Evolutionary conservation across 2,329 filamentous ascomycete genomes (phyloP).

Genomic region (Raffaelea deltoideospora): DNA sequence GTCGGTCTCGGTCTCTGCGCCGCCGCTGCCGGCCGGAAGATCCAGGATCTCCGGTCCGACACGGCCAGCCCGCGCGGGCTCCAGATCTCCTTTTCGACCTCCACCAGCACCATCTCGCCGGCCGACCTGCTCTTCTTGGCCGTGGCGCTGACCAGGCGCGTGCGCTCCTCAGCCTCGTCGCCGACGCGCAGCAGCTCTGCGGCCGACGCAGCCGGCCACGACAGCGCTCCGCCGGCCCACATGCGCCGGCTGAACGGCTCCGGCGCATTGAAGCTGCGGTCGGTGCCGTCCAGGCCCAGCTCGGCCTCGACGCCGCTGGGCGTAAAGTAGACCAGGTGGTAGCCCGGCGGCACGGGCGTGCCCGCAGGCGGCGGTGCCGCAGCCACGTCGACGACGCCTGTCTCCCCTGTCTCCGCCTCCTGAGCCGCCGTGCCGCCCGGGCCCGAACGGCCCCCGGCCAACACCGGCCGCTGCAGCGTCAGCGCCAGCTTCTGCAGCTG

Average conservation of each 20-base stretch:
- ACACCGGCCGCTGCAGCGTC: slow-evolving; percentile 34
- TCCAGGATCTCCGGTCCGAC: slow-evolving; percentile 37
- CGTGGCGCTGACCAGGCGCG: slow-evolving; percentile 30
- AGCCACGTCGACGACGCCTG: not conserved
- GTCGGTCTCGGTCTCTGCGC: not conserved
- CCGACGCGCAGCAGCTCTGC: not conserved
- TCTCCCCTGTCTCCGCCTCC: too few relatives aligned
- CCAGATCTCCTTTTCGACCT: slow-evolving; percentile 45
- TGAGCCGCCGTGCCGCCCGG: too few relatives aligned
- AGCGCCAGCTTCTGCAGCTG: slow-evolving; percentile 47
- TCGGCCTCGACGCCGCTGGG: slow-evolving; percentile 36
- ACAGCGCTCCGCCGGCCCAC: slow-evolving; percentile 51
- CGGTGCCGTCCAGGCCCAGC: slow-evolving; percentile 45
- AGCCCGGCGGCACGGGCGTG: slow-evolving; percentile 39
- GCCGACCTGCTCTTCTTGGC: slow-evolving; percentile 39
- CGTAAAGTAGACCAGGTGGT: slow-evolving; percentile 51
- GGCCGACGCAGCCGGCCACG: slow-evolving; percentile 21
- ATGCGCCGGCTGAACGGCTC: slow-evolving; percentile 46
- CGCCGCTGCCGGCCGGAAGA: slow-evolving; percentile 22
- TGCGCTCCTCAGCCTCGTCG: not conserved
- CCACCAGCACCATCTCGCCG: slow-evolving; percentile 48
- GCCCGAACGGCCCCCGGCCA: slow-evolving; percentile 12
- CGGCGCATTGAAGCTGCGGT: slow-evolving; percentile 43
- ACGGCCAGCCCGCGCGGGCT: slow-evolving; percentile 34
- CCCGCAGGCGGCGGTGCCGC: slow-evolving; percentile 20